These are phyloP conservation scores for Hypoxylon crocopeplum DNA, from an alignment of 495 filamentous ascomycete genomes.

Conservation along the genomic window DNA sequence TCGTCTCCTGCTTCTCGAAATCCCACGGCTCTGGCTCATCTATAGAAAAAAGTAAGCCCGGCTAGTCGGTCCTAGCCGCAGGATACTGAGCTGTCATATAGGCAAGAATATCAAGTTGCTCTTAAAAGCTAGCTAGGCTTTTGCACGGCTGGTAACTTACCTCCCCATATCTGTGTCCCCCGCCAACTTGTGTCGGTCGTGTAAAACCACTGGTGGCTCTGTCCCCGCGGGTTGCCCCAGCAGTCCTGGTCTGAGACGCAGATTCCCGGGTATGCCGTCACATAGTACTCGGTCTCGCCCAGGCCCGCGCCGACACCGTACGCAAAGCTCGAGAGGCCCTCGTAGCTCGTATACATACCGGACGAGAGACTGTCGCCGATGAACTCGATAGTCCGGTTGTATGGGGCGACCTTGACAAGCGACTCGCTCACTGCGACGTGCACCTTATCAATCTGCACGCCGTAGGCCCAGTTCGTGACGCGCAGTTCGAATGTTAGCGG, in stretches of 20 bases:
- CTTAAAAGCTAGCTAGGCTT: neutral
- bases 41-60: no score
- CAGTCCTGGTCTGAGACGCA: slow-evolving; percentile 65
- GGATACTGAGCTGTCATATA: no score
- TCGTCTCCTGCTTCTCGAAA: slow-evolving; percentile 60
- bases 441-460: slow-evolving; percentile 65
- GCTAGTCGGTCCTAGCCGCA: no score
- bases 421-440: slow-evolving; percentile 57
- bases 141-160: slow-evolving; percentile 33
- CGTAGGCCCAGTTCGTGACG: slow-evolving; percentile 73
- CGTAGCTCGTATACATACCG: slow-evolving; percentile 70
- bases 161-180: slow-evolving; percentile 57
- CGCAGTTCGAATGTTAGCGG: slow-evolving; percentile 59
- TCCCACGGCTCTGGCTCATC: slow-evolving; percentile 66
- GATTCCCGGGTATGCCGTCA: slow-evolving; percentile 69
- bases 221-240: slow-evolving; percentile 61
- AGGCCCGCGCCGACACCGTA: slow-evolving; percentile 65
- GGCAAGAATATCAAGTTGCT: neutral
- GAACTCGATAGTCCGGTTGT: slow-evolving; percentile 64
- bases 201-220: slow-evolving; percentile 71
- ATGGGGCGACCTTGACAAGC: slow-evolving; percentile 59
- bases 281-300: slow-evolving; percentile 67
- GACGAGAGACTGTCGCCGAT: slow-evolving; percentile 67
- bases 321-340: slow-evolving; percentile 67
- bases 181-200: slow-evolving; percentile 66